Percentiles rank a stretch among this genome's conserved stretches.
Evolutionary conservation across 2,329 filamentous ascomycete genomes (phyloP).

Genomic region (Davidsoniella eucalypti): DNA sequence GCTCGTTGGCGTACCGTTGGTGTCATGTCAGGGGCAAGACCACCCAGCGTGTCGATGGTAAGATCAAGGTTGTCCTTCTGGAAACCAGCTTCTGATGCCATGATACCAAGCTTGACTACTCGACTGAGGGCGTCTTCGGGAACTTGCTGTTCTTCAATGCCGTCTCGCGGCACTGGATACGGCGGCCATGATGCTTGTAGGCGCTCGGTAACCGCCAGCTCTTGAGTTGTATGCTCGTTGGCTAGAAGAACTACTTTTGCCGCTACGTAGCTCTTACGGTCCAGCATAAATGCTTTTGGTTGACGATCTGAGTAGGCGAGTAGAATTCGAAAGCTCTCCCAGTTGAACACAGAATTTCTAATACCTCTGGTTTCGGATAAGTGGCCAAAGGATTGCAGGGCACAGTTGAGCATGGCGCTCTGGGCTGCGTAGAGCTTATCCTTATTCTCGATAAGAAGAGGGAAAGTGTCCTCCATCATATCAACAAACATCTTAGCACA

Average conservation of each 20-base stretch:
- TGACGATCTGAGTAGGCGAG: constrained; percentile 34
- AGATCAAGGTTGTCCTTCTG: constrained; percentile 27
- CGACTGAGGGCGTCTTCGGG: constrained; percentile 37
- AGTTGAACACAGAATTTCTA: constrained; percentile 30
- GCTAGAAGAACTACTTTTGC: constrained; percentile 37
- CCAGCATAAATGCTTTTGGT: constrained; percentile 33
- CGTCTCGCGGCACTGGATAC: constrained; percentile 39
- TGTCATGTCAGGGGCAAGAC: constrained; percentile 30
- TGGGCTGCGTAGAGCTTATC: constrained; percentile 16
- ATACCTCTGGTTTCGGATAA: constrained; percentile 20
- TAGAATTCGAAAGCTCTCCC: constrained; percentile 40
- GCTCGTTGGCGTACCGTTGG: constrained; percentile 38
- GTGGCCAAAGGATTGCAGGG: constrained; percentile 20
- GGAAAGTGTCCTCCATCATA: constrained; percentile 19
- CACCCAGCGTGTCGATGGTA: constrained; percentile 35
- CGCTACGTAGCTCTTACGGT: constrained; percentile 33
- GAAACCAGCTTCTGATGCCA: constrained; percentile 42
- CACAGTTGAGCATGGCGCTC: constrained; percentile 22
- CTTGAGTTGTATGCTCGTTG: constrained; percentile 33
- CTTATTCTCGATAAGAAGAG: constrained; percentile 7
- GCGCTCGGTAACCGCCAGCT: constrained; percentile 31
- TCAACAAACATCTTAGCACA: constrained; percentile 19
- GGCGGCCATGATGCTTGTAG: constrained; percentile 42
- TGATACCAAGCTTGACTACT: constrained; percentile 33
- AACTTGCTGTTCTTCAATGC: constrained; percentile 38